Conservation (phyloP, 1,139 yeast species). For the Yamadazyma conglobata region DNA sequence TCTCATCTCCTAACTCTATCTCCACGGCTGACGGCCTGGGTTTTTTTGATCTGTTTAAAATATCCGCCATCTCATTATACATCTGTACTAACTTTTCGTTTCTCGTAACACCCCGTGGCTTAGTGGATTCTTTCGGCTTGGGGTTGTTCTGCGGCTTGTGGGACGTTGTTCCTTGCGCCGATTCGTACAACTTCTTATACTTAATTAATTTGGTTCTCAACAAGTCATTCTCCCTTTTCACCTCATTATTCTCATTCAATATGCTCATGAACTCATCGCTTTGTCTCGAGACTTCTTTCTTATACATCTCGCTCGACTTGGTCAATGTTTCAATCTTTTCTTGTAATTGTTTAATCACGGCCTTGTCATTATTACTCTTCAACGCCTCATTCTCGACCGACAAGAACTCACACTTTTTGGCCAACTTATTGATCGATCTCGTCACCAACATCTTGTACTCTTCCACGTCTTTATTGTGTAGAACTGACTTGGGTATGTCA, state of each 20-base stretch:
- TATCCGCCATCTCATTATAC: slow-evolving; percentile 17
- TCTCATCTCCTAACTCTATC: slow-evolving; percentile 1
- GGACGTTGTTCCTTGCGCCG: slow-evolving; percentile 2
- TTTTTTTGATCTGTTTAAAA: slow-evolving; percentile 13
- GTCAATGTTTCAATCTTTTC: slow-evolving; percentile 23
- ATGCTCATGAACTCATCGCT: slow-evolving; percentile 17
- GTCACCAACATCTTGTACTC: slow-evolving; percentile 16
- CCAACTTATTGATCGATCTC: slow-evolving; percentile 17
- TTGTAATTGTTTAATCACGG: slow-evolving; percentile 9
- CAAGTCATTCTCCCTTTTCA: slow-evolving; percentile 26
- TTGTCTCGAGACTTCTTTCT: slow-evolving; percentile 14
- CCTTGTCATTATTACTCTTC: slow-evolving; percentile 5
- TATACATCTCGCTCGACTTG: slow-evolving; percentile 19
- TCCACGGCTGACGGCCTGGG: slow-evolving; percentile 1
- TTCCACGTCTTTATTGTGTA: slow-evolving; percentile 26
- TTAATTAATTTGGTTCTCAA: slow-evolving; percentile 33
- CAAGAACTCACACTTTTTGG: slow-evolving; percentile 9
- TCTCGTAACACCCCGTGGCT: slow-evolving; percentile 1
- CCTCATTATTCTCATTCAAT: slow-evolving; percentile 17
- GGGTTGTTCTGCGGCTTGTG: slow-evolving; percentile 1
- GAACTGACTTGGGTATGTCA: slow-evolving; percentile 21
- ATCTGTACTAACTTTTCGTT: slow-evolving; percentile 11
- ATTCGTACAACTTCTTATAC: slow-evolving; percentile 30
- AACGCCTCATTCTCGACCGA: slow-evolving; percentile 8
- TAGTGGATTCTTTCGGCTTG: background rate